Conservation (phyloP, 2,329 filamentous ascomycete species). For the Trichoderma sp. region DNA sequence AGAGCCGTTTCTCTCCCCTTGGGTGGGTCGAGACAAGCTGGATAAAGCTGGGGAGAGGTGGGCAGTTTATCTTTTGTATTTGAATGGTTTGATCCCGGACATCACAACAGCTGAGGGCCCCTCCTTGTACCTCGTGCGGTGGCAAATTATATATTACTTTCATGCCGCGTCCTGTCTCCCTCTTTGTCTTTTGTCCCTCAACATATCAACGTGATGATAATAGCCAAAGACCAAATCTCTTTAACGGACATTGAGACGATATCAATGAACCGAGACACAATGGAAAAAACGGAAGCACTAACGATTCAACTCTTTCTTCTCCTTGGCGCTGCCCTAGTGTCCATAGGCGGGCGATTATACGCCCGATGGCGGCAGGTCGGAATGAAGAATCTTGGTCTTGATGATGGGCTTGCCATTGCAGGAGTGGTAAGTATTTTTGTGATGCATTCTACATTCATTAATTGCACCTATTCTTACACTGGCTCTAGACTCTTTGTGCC, state of each 20-base stretch:
- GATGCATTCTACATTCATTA: background rate
- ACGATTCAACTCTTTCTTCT: background rate
- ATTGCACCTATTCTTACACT: background rate
- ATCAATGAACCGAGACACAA: background rate
- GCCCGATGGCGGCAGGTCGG: background rate
- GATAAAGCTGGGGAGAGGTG: background rate
- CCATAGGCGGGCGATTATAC: background rate
- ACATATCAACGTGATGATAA: background rate
- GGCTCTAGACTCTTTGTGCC: background rate
- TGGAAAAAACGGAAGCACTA: background rate
- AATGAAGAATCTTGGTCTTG: background rate
- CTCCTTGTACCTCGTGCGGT: background rate
- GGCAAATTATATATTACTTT: background rate
- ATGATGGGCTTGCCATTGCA: background rate
- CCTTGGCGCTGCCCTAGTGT: background rate
- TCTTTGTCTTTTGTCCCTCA: background rate
- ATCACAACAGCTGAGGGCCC: constrained; percentile 8
- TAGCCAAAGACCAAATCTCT: background rate
- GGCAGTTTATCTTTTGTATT: constrained; percentile 8
- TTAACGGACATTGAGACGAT: background rate
- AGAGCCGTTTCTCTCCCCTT: constrained; percentile 3
- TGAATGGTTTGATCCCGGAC: constrained; percentile 6
- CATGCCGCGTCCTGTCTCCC: background rate
- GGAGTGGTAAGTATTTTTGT: background rate
- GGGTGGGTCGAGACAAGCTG: constrained; percentile 6